phyloP scores from a whole-genome alignment of 2,329 filamentous ascomycete species.

The Talaromyces rugulosus region DNA sequence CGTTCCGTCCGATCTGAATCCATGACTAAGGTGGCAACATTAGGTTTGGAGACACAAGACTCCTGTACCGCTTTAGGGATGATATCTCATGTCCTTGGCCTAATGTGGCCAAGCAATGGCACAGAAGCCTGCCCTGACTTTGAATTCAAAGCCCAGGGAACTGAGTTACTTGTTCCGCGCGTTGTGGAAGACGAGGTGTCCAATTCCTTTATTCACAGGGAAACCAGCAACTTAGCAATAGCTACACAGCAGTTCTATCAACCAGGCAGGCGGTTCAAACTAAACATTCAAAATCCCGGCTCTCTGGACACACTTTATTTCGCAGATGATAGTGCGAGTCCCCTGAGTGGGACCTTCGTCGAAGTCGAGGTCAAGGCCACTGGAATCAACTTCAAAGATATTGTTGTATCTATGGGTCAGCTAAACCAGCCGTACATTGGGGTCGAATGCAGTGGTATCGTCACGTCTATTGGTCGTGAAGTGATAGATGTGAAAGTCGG shows the following conservation, averaged over 20 bases:
- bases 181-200: conserved; percentile 16
- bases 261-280: conserved; percentile 12
- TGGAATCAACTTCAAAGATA: conserved; percentile 12
- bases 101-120: conserved; percentile 17
- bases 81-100: conserved; percentile 8
- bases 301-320: conserved; percentile 23
- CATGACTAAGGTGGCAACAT: conserved; percentile 19
- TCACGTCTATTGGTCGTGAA: conserved; percentile 25
- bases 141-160: conserved; percentile 19
- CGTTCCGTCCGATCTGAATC: conserved; percentile 24
- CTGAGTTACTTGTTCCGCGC: conserved; percentile 19
- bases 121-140: conserved; percentile 15
- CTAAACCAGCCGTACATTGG: conserved; percentile 20
- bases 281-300: conserved; percentile 20
- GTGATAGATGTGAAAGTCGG: conserved; percentile 30
- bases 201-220: conserved; percentile 22
- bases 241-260: conserved; percentile 21
- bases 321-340: conserved; percentile 15
- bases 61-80: conserved; percentile 9
- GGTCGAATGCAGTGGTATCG: conserved; percentile 36
- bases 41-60: conserved; percentile 19
- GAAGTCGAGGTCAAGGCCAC: conserved; percentile 9
- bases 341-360: conserved; percentile 12
- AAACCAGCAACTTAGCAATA: conserved; percentile 19
- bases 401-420: conserved; percentile 10